Base-by-base conservation (phyloP, 78 protist species). In the Blattamonas nauphoetae region DNA sequence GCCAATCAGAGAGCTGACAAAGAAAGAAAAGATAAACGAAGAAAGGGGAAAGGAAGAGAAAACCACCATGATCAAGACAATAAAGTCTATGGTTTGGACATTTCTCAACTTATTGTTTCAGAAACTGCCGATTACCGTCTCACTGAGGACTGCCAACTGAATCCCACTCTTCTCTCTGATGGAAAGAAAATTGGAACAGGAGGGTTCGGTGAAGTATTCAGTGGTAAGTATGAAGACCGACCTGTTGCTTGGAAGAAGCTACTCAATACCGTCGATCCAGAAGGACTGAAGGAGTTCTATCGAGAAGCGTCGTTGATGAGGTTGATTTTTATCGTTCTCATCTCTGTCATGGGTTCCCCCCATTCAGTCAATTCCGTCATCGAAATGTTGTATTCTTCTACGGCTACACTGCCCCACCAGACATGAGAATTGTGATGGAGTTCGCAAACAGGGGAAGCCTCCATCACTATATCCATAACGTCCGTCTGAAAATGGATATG, bases 341-440 rank as follows among this genome's bases (percentile, higher is more conserved):
- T 6, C 64, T 46, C 64, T 46, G 35, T 46, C 64, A 6, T 6
- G 35, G 35, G 35, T 46, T 6, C 64, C 64, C 64, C 6, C 64
- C 64, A 6, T 6, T 5, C 64, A 46, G 64, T 6, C 33, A 21
- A 5, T 21, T n/a, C 43, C 83, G 41, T 4, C 83, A 79, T 11
- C 83, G 42, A 11, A 79, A 79, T 79, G 41, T 79, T 6, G 21
- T 79, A 4, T 11, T 32, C 41, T 79, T 79, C 83, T 79, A 38
- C 41, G 83, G 83, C 42, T 79, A 79, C 41, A 79, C 83, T 5
- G 42, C 83, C 32, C 83, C 71, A 21, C 83, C 83, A 5, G 41
- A n/a, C 33, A 79, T 79, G 83, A 6, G 83, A 6, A 79, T 79
- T 21, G 83, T 79, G 43, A 79, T 79, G 83, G 83, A 79, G 41